These are phyloP conservation scores for Stephania japonica DNA, from an alignment of 164 flowering plant genomes.

Conservation along the genomic window DNA sequence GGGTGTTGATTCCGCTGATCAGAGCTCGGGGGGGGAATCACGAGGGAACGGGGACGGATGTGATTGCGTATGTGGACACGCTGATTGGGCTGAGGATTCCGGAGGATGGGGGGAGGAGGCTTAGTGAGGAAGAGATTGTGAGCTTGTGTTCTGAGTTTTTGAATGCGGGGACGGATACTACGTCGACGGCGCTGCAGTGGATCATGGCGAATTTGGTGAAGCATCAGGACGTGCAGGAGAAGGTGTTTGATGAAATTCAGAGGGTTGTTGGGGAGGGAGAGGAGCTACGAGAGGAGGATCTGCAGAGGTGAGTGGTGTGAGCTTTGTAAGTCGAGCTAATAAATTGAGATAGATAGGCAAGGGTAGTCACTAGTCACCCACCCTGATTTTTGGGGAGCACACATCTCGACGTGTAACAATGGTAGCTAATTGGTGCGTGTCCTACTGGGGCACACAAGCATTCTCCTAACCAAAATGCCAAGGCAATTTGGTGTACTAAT, in stretches of 20 bases:
- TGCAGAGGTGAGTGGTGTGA: not conserved
- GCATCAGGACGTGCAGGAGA: slow-evolving; percentile 11
- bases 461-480: no score
- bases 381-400: no score
- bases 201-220: slow-evolving; percentile 30
- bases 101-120: slow-evolving; percentile 23
- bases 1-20: slow-evolving; percentile 28
- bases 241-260: slow-evolving; percentile 13
- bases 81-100: slow-evolving; percentile 26
- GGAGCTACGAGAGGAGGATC: slow-evolving; percentile 19
- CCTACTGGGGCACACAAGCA: no score
- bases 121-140: slow-evolving; percentile 29
- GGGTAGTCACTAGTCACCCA: no score
- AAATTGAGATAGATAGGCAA: no score
- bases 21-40: slow-evolving; percentile 11
- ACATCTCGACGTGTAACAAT: no score
- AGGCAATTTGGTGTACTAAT: no score
- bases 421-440: no score
- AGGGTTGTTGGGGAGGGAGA: not conserved
- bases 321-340: no score
- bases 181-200: slow-evolving; percentile 32
- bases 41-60: no score
- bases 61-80: slow-evolving; percentile 24
- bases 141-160: slow-evolving; percentile 32
- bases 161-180: slow-evolving; percentile 32